These are phyloP conservation scores for Bretschneidera sinensis DNA, from an alignment of 345 rosid species.

Conservation along the genomic window DNA sequence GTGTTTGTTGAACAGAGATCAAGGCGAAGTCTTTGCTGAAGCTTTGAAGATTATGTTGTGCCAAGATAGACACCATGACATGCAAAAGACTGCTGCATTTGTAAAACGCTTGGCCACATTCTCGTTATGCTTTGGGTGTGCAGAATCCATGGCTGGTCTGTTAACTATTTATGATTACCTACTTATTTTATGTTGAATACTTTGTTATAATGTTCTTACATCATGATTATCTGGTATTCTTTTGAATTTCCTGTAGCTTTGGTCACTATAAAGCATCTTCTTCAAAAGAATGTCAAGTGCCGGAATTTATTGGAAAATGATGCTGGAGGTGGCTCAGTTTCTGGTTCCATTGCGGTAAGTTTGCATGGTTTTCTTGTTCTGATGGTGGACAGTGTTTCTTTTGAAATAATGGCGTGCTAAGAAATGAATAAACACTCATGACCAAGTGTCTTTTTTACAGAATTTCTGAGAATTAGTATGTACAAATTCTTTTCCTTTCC, in stretches of 20 bases:
- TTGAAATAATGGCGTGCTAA: too few relatives aligned
- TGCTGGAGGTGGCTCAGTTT: conserved; percentile 95
- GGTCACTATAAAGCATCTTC: conserved; percentile 76
- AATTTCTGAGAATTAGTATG: too few relatives aligned
- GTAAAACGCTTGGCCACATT: conserved; percentile 86
- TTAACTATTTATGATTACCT: neutral
- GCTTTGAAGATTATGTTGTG: conserved; percentile 90
- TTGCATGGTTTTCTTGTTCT: conserved; percentile 3
- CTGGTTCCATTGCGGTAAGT: conserved; percentile 81
- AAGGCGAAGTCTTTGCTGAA: conserved; percentile 80
- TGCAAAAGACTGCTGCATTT: conserved; percentile 98
- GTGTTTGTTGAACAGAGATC: conserved; percentile 50
- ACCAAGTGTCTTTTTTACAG: too few relatives aligned
- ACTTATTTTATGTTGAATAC: too few relatives aligned
- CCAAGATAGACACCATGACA: conserved; percentile 93
- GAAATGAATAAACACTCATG: too few relatives aligned
- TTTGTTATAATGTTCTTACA: neutral
- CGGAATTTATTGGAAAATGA: conserved; percentile 90
- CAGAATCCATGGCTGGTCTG: conserved; percentile 90
- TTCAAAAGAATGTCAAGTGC: conserved; percentile 81
- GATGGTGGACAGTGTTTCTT: neutral
- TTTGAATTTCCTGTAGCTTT: conserved; percentile 43
- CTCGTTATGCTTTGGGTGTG: conserved; percentile 71
- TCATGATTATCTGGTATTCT: conserved; percentile 3
- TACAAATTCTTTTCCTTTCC: too few relatives aligned